Evolutionary conservation across 2,329 filamentous ascomycete species (phyloP).

Genomic region (Aureobasidium lini): DNA sequence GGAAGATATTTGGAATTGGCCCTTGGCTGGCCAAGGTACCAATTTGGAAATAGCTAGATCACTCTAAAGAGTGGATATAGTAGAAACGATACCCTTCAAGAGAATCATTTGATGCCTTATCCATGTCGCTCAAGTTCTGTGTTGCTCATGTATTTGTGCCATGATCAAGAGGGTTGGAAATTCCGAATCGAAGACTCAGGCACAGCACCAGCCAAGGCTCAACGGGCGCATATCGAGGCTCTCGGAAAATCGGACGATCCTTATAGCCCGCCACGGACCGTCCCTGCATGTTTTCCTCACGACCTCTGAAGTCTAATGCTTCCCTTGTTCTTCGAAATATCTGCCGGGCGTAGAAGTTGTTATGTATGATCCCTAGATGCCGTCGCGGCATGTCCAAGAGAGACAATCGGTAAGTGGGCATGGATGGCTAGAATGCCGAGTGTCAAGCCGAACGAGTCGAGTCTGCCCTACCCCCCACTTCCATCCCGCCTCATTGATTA

Average conservation of each 20-base stretch:
- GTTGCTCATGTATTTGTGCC: too few species aligned
- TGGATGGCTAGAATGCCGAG: neutral
- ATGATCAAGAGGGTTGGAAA: too few species aligned
- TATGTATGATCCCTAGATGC: neutral
- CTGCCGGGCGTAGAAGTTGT: neutral
- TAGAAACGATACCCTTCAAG: neutral
- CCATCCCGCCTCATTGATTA: neutral
- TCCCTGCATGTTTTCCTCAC: neutral
- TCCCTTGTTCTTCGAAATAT: neutral
- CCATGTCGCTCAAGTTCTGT: neutral
- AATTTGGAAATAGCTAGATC: constrained; percentile 3
- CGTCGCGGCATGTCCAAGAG: neutral
- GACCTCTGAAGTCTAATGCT: neutral
- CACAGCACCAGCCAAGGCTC: neutral
- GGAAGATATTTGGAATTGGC: neutral
- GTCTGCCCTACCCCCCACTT: neutral
- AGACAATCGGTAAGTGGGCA: neutral
- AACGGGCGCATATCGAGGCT: neutral
- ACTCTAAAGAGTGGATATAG: neutral
- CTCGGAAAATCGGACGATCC: neutral
- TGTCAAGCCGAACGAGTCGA: neutral
- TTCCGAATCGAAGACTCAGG: neutral
- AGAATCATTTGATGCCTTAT: neutral
- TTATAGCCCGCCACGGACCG: neutral
- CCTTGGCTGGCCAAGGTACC: constrained; percentile 6